Percentiles rank a stretch among this genome's conserved stretches.
Conservation (phyloP, 345 rosid genomes). For the Citrus trifoliata region DNA sequence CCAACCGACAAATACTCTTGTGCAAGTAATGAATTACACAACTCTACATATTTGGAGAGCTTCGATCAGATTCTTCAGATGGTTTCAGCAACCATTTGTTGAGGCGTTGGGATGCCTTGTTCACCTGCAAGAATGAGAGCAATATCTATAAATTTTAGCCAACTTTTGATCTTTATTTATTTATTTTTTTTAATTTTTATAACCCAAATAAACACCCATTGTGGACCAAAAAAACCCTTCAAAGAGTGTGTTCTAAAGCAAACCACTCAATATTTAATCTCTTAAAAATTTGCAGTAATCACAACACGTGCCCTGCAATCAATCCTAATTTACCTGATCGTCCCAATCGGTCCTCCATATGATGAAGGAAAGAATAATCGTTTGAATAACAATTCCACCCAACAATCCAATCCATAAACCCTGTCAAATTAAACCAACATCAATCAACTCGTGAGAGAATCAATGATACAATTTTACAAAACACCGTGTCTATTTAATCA, state of each 20-base stretch:
- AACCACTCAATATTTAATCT: too few relatives aligned
- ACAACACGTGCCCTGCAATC: background rate
- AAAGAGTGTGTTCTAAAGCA: too few relatives aligned
- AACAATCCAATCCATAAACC: constrained; percentile 39
- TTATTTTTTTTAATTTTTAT: too few relatives aligned
- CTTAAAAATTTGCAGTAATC: background rate
- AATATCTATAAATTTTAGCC: too few relatives aligned
- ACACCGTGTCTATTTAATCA: too few relatives aligned
- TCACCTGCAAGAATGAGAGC: background rate
- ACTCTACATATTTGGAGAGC: background rate
- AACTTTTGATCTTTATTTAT: too few relatives aligned
- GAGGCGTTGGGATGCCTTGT: background rate
- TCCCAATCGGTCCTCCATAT: constrained; percentile 33
- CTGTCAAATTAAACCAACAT: background rate
- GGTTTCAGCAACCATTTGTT: background rate
- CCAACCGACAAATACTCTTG: too few relatives aligned
- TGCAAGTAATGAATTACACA: background rate
- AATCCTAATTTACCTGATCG: constrained; percentile 16
- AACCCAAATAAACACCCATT: too few relatives aligned
- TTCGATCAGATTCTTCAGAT: background rate
- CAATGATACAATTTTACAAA: too few relatives aligned
- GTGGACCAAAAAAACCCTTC: too few relatives aligned
- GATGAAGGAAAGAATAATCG: constrained; percentile 17
- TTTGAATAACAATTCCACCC: constrained; percentile 26
- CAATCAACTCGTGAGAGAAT: too few relatives aligned